Percentiles rank a stretch among this genome's conserved stretches.
Conservation (phyloP, 805 yeast species). For the Teunomyces panamensis region DNA sequence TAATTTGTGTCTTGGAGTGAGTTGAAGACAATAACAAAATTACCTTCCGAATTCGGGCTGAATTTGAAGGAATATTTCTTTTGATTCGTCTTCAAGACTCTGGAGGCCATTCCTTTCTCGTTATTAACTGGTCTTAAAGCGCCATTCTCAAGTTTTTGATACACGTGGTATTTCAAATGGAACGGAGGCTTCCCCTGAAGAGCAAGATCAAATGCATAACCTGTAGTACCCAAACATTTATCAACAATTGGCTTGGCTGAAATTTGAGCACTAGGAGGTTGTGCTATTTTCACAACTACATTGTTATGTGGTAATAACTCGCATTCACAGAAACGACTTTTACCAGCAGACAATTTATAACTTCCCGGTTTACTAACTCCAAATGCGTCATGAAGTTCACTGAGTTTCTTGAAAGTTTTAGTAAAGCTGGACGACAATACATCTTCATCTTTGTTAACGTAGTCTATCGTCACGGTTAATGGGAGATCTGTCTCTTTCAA, state of each 20-base stretch:
- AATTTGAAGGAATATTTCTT: constrained; percentile 47
- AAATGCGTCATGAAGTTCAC: constrained; percentile 29
- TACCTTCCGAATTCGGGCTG: constrained; percentile 79
- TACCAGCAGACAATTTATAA: constrained; percentile 53
- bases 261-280: constrained; percentile 40
- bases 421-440: constrained; percentile 10
- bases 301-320: constrained; percentile 40
- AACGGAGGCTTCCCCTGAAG: constrained; percentile 83
- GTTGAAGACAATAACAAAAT: constrained; percentile 69
- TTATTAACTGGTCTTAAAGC: constrained; percentile 29
- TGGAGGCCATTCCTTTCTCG: constrained; percentile 27
- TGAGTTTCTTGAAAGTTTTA: constrained; percentile 19
- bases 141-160: constrained; percentile 38
- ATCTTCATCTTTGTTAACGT: constrained; percentile 1
- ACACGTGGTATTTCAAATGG: constrained; percentile 59
- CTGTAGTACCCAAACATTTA: constrained; percentile 89
- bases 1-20: constrained; percentile 58
- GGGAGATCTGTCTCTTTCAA: constrained; percentile 45
- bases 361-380: constrained; percentile 59
- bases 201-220: constrained; percentile 62
- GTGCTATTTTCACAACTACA: constrained; percentile 36
- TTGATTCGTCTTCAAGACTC: constrained; percentile 26
- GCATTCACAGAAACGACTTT: constrained; percentile 67
- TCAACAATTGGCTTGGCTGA: constrained; percentile 66
- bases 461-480: constrained; percentile 27